A percentile compares a stretch with the other conserved stretches of the same genome.
Conservation (phyloP, 805 yeast species). For the Huiozyma sinensis region DNA sequence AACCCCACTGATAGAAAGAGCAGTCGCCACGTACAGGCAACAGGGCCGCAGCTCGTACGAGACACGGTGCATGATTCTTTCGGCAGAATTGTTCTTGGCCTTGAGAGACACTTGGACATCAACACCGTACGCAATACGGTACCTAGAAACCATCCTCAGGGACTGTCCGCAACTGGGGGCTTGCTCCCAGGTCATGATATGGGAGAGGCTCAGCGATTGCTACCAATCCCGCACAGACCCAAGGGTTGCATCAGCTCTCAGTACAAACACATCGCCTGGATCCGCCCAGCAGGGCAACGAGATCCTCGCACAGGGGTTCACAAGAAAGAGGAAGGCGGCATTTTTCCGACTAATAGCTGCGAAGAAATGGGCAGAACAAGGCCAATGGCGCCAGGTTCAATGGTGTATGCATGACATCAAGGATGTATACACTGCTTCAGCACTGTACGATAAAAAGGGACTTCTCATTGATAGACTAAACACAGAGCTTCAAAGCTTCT, state of each 20-base stretch:
- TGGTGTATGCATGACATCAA: slow-evolving; percentile 26
- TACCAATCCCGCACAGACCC: slow-evolving; percentile 34
- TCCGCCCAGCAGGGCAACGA: background rate
- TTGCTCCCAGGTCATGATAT: slow-evolving; percentile 38
- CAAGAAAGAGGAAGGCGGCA: slow-evolving; percentile 61
- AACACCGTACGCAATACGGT: slow-evolving; percentile 33
- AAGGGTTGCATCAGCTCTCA: slow-evolving; percentile 15
- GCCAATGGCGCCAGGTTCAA: slow-evolving; percentile 23
- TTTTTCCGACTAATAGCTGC: slow-evolving; percentile 71
- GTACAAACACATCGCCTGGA: background rate
- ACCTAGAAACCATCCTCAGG: slow-evolving; percentile 36
- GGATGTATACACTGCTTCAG: slow-evolving; percentile 20
- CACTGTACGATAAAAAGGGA: slow-evolving; percentile 13
- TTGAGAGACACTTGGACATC: slow-evolving; percentile 34
- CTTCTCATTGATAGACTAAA: slow-evolving; percentile 15
- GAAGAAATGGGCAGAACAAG: slow-evolving; percentile 48
- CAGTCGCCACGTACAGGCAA: slow-evolving; percentile 32
- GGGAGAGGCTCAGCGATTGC: slow-evolving; percentile 46
- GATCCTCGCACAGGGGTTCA: slow-evolving; percentile 39
- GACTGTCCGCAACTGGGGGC: slow-evolving; percentile 35
- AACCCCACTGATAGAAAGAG: slow-evolving; percentile 30
- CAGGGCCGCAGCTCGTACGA: slow-evolving; percentile 54
- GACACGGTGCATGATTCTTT: slow-evolving; percentile 52
- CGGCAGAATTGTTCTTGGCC: slow-evolving; percentile 55
- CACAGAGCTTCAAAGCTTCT: slow-evolving; percentile 2